Evolutionary conservation across 805 yeast genomes (phyloP), one percentile per base, ranked within the genome.

Genomic region (Candida vaughaniae): DNA sequence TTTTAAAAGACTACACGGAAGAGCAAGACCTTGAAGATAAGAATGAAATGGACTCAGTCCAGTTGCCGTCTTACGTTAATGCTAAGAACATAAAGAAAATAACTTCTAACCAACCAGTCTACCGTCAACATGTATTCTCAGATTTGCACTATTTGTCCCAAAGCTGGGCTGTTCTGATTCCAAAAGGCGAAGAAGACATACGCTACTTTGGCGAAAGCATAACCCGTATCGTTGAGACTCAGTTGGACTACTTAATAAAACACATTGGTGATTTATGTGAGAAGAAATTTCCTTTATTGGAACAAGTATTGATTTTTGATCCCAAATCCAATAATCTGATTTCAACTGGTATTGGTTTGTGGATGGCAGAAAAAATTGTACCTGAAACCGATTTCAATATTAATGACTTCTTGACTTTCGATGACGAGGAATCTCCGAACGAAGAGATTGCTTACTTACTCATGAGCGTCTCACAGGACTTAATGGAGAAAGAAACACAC

Each of bases 41-140:
- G 1, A 63, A 62, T 34, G 49, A 47, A 17, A 42, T 64, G 5
- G 71, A 66, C 33, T 48, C 59, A 16, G 55, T 68, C 14, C 58
- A 61, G 29, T 49, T 68, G 16, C 73, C 73, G 1, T 57, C 65
- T 3, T 52, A 56, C 29, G 60, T 68, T 11, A 56, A 68, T 41
- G 65, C 66, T 2, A 51, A 42, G 11, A 57, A 55, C 17, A 45
- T 68, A 6, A 44, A 54, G 1, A 51, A 41, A n/a, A 23, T 44
- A 25, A 31, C 26, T 43, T 19, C 28, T 44, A 38, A 16, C 22
- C 10, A n/a, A 9, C 22, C 18, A 19, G 9, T 15, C 12, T 8
- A 28, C 5, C 25, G 20, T 23, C 17, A 30, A 20, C 33, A 33
- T 2, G 25, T 33, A 8, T 17, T 25, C 8, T 25, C 33, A 12